Percentiles rank a stretch among this genome's conserved stretches.
These are phyloP conservation scores for Sequoia sempervirens DNA, from an alignment of 75 land plant species.

Conservation along the genomic window DNA sequence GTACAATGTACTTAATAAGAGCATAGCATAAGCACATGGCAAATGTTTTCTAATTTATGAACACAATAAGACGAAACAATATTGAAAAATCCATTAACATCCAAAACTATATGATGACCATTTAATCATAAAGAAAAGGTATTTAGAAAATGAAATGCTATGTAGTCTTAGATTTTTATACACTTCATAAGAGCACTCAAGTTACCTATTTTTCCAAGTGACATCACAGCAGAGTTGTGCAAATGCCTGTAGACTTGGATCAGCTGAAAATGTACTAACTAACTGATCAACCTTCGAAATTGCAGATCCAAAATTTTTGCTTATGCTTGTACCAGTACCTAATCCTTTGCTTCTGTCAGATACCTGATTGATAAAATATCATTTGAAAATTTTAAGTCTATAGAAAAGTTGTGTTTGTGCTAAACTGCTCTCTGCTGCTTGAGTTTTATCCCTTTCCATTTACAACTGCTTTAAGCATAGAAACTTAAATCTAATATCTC, in stretches of 20 bases:
- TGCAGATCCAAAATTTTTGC: slow-evolving; percentile 11
- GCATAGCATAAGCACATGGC: not conserved
- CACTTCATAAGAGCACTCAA: not conserved
- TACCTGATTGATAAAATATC: slow-evolving; percentile 33
- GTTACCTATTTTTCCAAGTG: slow-evolving; percentile 53
- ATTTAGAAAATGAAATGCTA: not conserved
- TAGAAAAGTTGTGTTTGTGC: not conserved
- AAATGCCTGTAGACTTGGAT: slow-evolving; percentile 95
- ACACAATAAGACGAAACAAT: not conserved
- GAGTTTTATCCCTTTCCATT: not conserved
- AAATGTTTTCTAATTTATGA: not conserved
- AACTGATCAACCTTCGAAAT: slow-evolving; percentile 71
- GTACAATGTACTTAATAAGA: not conserved
- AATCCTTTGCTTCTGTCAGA: slow-evolving; percentile 26
- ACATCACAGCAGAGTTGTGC: slow-evolving; percentile 79
- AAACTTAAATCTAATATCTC: not conserved
- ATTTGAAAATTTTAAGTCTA: not conserved
- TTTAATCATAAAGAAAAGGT: not conserved
- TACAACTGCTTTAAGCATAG: not conserved
- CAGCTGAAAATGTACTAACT: slow-evolving; percentile 89
- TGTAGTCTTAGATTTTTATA: not conserved
- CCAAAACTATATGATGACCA: not conserved
- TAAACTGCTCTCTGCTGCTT: not conserved
- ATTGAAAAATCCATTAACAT: not conserved
- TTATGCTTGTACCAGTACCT: slow-evolving; percentile 8